Evolutionary conservation across 306 rosid species (phyloP).

Genomic region (Adenanthera pavonina): DNA sequence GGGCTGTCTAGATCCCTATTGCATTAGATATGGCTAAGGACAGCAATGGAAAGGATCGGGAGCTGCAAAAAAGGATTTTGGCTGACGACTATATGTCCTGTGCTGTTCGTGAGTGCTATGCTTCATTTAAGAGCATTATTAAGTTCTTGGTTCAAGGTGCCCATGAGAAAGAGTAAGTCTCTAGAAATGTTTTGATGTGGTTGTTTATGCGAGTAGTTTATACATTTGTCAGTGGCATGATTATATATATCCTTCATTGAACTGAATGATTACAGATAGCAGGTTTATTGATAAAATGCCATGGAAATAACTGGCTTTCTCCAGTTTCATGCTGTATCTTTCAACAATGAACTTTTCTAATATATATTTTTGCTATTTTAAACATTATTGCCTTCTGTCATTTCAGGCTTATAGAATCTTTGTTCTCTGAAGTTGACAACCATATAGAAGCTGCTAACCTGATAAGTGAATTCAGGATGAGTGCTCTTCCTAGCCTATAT

Average conservation of each 20-base stretch:
- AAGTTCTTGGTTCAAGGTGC: slow-evolving; percentile 75
- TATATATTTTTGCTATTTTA: not conserved
- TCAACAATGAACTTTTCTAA: slow-evolving; percentile 7
- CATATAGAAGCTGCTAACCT: slow-evolving; percentile 54
- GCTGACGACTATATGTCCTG: slow-evolving; percentile 83
- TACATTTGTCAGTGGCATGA: slow-evolving; percentile 25
- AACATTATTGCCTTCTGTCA: slow-evolving; percentile 25
- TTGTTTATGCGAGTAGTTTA: slow-evolving; percentile 14
- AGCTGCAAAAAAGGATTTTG: slow-evolving; percentile 80
- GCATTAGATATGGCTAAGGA: slow-evolving; percentile 99
- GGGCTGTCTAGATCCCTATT: slow-evolving; percentile 76
- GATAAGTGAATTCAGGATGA: slow-evolving; percentile 68
- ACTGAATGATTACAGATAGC: slow-evolving; percentile 2
- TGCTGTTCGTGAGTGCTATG: slow-evolving; percentile 94
- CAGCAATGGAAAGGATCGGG: slow-evolving; percentile 96
- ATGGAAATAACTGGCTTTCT: slow-evolving; percentile 17
- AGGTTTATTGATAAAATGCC: not conserved
- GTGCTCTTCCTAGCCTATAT: slow-evolving; percentile 91
- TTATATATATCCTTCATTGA: not conserved
- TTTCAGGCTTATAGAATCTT: slow-evolving; percentile 72
- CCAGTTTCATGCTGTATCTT: slow-evolving; percentile 3
- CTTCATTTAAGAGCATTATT: slow-evolving; percentile 82
- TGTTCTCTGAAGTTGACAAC: slow-evolving; percentile 73
- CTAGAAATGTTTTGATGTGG: slow-evolving; percentile 10
- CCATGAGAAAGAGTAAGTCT: slow-evolving; percentile 76